Conservation (phyloP, 2,329 filamentous ascomycete genomes). For the Monosporascus sp. region DNA sequence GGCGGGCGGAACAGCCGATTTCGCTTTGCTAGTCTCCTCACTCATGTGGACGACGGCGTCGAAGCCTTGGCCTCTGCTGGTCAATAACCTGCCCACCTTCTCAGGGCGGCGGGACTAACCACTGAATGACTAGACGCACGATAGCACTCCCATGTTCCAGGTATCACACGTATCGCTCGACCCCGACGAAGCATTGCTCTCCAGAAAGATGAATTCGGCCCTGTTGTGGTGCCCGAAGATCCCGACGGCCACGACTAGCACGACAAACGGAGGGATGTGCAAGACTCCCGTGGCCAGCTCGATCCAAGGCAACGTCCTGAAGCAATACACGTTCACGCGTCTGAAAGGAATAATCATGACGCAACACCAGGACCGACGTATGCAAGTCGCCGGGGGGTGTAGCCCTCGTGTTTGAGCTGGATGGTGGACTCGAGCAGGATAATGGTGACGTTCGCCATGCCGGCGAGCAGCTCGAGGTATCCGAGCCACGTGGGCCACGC, state of each 20-base stretch:
- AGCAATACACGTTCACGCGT: not conserved
- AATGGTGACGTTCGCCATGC: conserved; percentile 28
- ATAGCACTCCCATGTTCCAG: conserved; percentile 31
- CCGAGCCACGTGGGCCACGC: conserved; percentile 38
- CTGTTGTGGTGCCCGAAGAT: conserved; percentile 27
- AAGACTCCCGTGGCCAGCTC: conserved; percentile 34
- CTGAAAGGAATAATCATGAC: not conserved
- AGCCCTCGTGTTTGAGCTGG: conserved; percentile 4
- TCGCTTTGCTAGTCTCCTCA: conserved; percentile 39
- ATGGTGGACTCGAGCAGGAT: conserved; percentile 24
- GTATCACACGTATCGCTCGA: conserved; percentile 19
- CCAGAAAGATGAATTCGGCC: conserved; percentile 22
- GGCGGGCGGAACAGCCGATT: conserved; percentile 39
- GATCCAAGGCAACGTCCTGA: not conserved
- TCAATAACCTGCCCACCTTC: not conserved
- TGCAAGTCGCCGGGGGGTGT: not conserved
- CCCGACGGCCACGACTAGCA: conserved; percentile 30
- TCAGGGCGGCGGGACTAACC: not conserved
- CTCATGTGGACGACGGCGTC: conserved; percentile 45
- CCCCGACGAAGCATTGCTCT: conserved; percentile 21
- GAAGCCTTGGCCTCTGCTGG: conserved; percentile 29
- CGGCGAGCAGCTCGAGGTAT: conserved; percentile 31
- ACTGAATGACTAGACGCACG: not conserved
- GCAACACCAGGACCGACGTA: not conserved
- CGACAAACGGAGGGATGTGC: conserved; percentile 31